Base-by-base conservation (phyloP, 164 flowering plant species). In the Sedum album region DNA sequence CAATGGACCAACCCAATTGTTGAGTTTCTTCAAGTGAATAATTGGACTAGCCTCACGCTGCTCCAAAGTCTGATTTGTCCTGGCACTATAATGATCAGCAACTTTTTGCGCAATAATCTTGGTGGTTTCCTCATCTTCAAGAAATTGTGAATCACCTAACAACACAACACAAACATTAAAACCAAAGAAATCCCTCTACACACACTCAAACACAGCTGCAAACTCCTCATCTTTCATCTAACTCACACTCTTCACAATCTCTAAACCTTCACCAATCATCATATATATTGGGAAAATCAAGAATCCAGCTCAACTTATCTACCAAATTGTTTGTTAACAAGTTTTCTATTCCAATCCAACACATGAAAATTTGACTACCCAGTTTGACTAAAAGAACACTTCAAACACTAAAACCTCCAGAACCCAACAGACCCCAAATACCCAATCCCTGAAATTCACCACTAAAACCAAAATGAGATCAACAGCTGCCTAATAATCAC, bases 61-160 rank as follows among this genome's bases (percentile, higher is more conserved):
- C 80, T 90, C 93, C 51, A 90, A 69, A 26, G 96, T 93, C 69
- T 90, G 96, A 74, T 93, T 93, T 7, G 93, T 85, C 74, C 99
- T 86, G 2, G 90, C 88, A 77, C 97, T 95, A 76, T 94, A 94
- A 79, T 94, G 96, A 15, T 94, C 96, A 25, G 96, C 99, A 48
- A 94, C 97, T 79, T 80, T 86, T 55, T 82, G 79, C 4, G 94
- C 90, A 72, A 79, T 76, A 69, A 76, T 74, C 82, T 78, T 84
- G 2, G 95, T 83, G 75, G 77, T 86, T 66, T 86, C 31, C 61
- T 55, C 85, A 74, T 88, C 93, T 69, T 89, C 91, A 13, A 80
- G 66, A 77, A 82, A 88, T 11, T 80, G 71, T 2, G 78, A 65
- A 76, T 85, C 90, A 51, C 86, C 95, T 85, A 64, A 26, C 17